These are phyloP conservation scores for Metschnikowia hibisci DNA, from an alignment of 805 yeast genomes.

Conservation along the genomic window DNA sequence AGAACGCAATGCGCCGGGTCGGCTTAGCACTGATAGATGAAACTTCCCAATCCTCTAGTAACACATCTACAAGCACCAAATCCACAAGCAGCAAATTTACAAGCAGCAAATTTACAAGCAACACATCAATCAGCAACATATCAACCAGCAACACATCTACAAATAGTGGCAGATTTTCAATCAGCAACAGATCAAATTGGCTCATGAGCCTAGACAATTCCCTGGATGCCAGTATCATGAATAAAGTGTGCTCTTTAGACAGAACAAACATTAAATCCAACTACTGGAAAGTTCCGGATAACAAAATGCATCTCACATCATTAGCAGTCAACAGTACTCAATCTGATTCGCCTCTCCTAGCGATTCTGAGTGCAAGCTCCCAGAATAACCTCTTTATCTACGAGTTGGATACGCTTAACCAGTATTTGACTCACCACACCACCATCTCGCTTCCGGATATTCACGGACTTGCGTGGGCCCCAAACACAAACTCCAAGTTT, in stretches of 20 bases:
- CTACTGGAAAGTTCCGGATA: conserved; percentile 45
- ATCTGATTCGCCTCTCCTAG: conserved; percentile 37
- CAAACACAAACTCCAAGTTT: conserved; percentile 30
- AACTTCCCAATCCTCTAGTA: too few relatives aligned
- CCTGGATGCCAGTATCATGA: conserved; percentile 32
- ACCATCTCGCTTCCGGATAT: conserved; percentile 59
- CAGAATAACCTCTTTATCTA: conserved; percentile 50
- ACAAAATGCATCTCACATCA: conserved; percentile 43
- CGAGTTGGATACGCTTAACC: conserved; percentile 37
- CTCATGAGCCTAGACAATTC: conserved; percentile 25
- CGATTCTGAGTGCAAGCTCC: conserved; percentile 48
- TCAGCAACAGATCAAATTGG: conserved; percentile 24
- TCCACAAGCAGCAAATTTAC: too few relatives aligned
- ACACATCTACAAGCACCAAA: too few relatives aligned
- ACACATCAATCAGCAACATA: too few relatives aligned
- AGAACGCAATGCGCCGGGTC: conserved; percentile 32
- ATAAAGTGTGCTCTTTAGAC: conserved; percentile 40
- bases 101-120: too few relatives aligned
- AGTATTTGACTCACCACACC: conserved; percentile 50
- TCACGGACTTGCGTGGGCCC: conserved; percentile 51
- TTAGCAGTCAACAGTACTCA: conserved; percentile 26
- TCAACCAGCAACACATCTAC: too few relatives aligned
- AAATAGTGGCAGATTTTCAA: not conserved
- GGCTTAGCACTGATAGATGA: conserved; percentile 16
- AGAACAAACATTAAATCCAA: conserved; percentile 40